Evolutionary conservation across 2,329 filamentous ascomycete species (phyloP), one percentile per base, ranked within the genome.

Genomic region (Exserohilum turcica): DNA sequence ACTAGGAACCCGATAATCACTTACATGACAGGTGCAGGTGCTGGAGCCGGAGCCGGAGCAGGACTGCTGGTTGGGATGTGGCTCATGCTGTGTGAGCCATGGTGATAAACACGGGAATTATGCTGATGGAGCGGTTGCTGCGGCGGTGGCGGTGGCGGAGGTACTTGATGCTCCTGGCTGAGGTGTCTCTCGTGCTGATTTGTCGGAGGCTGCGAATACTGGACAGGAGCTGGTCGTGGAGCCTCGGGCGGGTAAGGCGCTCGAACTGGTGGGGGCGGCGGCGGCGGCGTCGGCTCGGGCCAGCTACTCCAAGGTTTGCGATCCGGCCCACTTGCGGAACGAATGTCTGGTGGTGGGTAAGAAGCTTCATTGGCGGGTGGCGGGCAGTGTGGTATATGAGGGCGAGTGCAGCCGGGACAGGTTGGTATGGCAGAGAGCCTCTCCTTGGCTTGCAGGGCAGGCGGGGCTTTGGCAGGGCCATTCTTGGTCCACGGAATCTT

Each of bases 371-470:
- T 29, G 28, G 36, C 29, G 24, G 52, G 60, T 36, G 56, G 32
- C 13, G 57, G 68, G 57, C 64, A 71, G 47, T 74, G 71, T 37
- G 71, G 72, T 6, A 72, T 64, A 19, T 67, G 64, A 27, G 61
- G 57, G 24, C 58, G 61, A 29, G 54, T 61, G 43, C 64, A 67
- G 19, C 54, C 56, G 19, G 49, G 48, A 36, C 64, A 67, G 10
- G 55, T 56, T 19, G 61, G 52, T 27, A 63, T 64, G 32, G 51
- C 49, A 45, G 53, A 65, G 2, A 67, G 67, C 31, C 68, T 81
- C 60, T 92, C 90, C 75, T 95, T 96, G 16, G 91, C 92, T 75
- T 95, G 90, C 43, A 96, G 82, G 54, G 88, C 90, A 61, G 92
- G 83, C 15, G 67, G 65, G 9, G 63, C 58, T 47, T 71, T 44